Percentiles rank a stretch among this genome's conserved stretches.
Evolutionary conservation across 108 stramenopile species (phyloP).

Genomic region (Skeletonema grethae): DNA sequence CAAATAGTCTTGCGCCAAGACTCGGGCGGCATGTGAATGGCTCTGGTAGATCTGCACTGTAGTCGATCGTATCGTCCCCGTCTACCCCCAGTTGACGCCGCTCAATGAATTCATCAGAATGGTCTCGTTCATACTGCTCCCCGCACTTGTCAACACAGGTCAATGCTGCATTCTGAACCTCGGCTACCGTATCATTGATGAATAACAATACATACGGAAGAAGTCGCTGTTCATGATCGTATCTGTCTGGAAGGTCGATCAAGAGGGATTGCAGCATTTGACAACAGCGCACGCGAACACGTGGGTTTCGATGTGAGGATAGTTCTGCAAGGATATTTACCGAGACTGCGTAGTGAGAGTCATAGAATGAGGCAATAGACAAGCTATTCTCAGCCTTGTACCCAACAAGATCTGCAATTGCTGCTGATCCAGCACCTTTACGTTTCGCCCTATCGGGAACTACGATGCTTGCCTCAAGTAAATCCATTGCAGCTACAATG

Average conservation of each 20-base stretch:
- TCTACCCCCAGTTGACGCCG: constrained; percentile 75
- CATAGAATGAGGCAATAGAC: constrained; percentile 78
- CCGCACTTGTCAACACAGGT: constrained; percentile 61
- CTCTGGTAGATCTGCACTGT: constrained; percentile 50
- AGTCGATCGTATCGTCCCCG: constrained; percentile 65
- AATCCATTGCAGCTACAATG: constrained; percentile 42
- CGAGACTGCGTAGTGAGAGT: constrained; percentile 39
- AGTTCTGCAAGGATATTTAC: constrained; percentile 57
- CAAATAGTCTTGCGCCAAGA: constrained; percentile 73
- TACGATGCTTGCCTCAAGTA: constrained; percentile 52
- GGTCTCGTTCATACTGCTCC: constrained; percentile 66
- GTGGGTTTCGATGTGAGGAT: constrained; percentile 42
- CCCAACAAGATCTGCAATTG: constrained; percentile 79
- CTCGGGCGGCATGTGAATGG: constrained; percentile 69
- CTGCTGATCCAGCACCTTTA: constrained; percentile 79
- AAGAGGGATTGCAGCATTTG: constrained; percentile 64
- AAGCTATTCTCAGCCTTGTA: constrained; percentile 76
- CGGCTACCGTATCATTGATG: constrained; percentile 48
- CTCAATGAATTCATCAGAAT: constrained; percentile 73
- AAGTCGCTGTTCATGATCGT: constrained; percentile 78
- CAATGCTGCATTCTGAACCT: constrained; percentile 26
- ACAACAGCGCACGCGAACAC: constrained; percentile 56
- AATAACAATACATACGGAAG: constrained; percentile 78
- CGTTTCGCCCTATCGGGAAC: constrained; percentile 55
- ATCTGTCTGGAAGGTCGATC: constrained; percentile 69